Evolutionary conservation across 352 stramenopile species (phyloP).

Genomic region (Phytophthora cryptogea): DNA sequence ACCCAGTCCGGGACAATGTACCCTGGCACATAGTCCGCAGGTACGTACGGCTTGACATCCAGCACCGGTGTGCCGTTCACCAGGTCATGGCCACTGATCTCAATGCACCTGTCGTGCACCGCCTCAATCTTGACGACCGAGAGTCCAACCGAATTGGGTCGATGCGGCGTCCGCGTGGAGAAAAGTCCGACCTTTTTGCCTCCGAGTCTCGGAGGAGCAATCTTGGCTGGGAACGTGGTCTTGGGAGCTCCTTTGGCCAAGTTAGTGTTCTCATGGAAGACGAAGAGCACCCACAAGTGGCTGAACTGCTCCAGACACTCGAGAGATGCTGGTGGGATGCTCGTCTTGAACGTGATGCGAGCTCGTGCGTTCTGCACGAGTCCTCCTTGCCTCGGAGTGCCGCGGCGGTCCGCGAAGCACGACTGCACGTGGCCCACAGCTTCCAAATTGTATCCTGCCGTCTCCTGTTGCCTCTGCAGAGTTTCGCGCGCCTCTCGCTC

Average conservation of each 20-base stretch:
- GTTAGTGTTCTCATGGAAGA: constrained; percentile 93
- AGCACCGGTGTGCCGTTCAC: constrained; percentile 97
- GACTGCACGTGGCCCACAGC: constrained; percentile 76
- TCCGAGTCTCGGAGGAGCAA: constrained; percentile 69
- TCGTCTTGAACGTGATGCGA: constrained; percentile 77
- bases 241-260: constrained; percentile 55
- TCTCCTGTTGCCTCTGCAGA: constrained; percentile 69
- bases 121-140: constrained; percentile 91
- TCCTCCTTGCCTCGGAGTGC: constrained; percentile 80
- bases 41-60: constrained; percentile 99
- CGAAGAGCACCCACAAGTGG: constrained; percentile 91
- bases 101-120: constrained; percentile 78
- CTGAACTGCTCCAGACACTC: constrained; percentile 87
- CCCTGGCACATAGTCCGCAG: constrained; percentile 66
- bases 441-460: constrained; percentile 70
- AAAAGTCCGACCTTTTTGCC: constrained; percentile 94
- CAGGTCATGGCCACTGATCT: constrained; percentile 94
- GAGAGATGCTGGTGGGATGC: constrained; percentile 72
- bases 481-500: constrained; percentile 66
- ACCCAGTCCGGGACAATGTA: constrained; percentile 76
- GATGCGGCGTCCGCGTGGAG: constrained; percentile 96
- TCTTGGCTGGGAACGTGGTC: constrained; percentile 80
- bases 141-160: constrained; percentile 95
- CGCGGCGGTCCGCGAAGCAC: constrained; percentile 87
- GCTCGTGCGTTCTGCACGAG: constrained; percentile 70